Percentiles rank a stretch among this genome's conserved stretches.
These are phyloP conservation scores for Ascochyta rabiei DNA, from an alignment of 2,329 filamentous ascomycete species.

Conservation along the genomic window DNA sequence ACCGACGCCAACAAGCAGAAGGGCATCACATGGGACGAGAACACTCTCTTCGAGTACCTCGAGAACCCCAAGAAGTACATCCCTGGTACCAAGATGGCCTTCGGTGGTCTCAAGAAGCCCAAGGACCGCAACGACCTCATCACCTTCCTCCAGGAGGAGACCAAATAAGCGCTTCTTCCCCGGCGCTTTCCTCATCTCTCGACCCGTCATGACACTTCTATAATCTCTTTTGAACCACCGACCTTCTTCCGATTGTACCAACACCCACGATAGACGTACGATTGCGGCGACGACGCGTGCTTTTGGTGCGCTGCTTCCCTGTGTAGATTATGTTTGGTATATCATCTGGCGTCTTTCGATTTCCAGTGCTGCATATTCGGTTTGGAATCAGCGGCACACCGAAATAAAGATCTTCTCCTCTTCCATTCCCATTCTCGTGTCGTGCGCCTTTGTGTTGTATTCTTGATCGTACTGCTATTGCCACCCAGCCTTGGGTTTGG, in stretches of 20 bases:
- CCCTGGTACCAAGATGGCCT: constrained; percentile 99
- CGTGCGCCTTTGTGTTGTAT: neutral
- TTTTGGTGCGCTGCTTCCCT: constrained; percentile 30
- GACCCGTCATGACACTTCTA: constrained; percentile 36
- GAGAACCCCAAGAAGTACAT: constrained; percentile 99
- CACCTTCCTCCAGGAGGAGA: constrained; percentile 76
- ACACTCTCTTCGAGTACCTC: constrained; percentile 93
- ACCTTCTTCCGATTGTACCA: constrained; percentile 43
- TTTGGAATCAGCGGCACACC: constrained; percentile 44
- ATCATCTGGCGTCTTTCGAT: constrained; percentile 40
- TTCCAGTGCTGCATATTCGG: constrained; percentile 43
- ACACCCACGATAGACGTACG: constrained; percentile 50
- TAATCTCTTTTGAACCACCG: constrained; percentile 32
- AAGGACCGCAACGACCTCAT: constrained; percentile 99
- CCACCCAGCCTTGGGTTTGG: neutral
- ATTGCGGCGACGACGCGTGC: constrained; percentile 36
- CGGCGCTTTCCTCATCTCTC: constrained; percentile 23
- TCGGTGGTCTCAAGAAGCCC: constrained; percentile 99
- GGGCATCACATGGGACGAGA: constrained; percentile 85
- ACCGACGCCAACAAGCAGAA: constrained; percentile 99
- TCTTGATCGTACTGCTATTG: neutral
- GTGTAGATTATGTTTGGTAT: constrained; percentile 48
- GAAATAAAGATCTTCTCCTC: constrained; percentile 46
- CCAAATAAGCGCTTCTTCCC: constrained; percentile 63
- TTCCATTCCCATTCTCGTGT: constrained; percentile 10